Conservation (phyloP, 1,139 yeast genomes). For the Candida dubliniensis region DNA sequence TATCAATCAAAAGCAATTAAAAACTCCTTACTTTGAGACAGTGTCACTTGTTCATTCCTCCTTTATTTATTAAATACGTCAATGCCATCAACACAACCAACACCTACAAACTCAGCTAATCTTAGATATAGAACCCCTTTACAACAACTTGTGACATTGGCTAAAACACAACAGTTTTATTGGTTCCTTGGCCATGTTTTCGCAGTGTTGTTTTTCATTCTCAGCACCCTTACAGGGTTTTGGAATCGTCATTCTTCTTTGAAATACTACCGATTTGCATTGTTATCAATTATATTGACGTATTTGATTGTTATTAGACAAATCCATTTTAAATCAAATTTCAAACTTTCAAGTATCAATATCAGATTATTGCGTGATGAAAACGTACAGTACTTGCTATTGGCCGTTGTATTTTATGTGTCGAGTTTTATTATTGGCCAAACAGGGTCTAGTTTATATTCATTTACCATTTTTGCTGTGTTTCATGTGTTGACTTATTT, state of each 20-base stretch:
- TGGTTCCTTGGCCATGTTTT: constrained; percentile 54
- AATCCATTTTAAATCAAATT: constrained; percentile 33
- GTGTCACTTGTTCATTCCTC: too few species aligned
- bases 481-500: constrained; percentile 58
- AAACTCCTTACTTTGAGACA: too few species aligned
- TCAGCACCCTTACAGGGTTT: constrained; percentile 33
- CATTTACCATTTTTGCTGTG: constrained; percentile 56
- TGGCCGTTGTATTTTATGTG: constrained; percentile 40
- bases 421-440: constrained; percentile 32
- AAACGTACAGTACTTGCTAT: constrained; percentile 48
- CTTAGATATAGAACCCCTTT: constrained; percentile 11
- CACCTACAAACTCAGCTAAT: too few species aligned
- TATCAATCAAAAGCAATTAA: too few species aligned
- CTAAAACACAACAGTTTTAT: constrained; percentile 48
- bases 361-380: constrained; percentile 38
- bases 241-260: constrained; percentile 27
- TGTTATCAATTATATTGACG: constrained; percentile 45
- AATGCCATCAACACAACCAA: too few species aligned
- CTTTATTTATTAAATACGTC: too few species aligned
- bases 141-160: constrained; percentile 17
- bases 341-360: constrained; percentile 15
- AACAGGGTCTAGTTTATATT: constrained; percentile 44
- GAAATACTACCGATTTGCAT: constrained; percentile 37
- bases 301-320: constrained; percentile 51
- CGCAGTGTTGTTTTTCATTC: constrained; percentile 35